These are phyloP conservation scores for Ophiocordyceps camponoti-leonardi DNA, from an alignment of 2,329 filamentous ascomycete species.

Conservation along the genomic window DNA sequence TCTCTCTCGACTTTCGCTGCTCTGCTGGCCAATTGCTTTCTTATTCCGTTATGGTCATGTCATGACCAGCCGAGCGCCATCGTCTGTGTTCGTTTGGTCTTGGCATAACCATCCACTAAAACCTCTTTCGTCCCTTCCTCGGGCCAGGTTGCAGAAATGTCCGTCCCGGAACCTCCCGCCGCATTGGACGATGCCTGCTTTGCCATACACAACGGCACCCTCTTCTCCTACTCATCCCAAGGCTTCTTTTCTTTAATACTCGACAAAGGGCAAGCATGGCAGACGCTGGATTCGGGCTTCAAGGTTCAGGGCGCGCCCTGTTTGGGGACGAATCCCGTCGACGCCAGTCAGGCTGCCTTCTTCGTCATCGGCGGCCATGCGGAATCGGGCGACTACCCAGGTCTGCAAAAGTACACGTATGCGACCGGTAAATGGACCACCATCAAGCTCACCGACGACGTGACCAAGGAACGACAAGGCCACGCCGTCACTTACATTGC, in stretches of 20 bases:
- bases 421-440: constrained; percentile 34
- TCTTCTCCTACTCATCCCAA: constrained; percentile 65
- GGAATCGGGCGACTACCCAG: constrained; percentile 40
- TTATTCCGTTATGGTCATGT: constrained; percentile 1
- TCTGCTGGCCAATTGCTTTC: background rate
- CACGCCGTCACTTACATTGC: constrained; percentile 66
- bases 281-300: constrained; percentile 43
- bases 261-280: constrained; percentile 55
- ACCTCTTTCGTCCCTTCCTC: background rate
- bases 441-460: constrained; percentile 23
- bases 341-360: constrained; percentile 43
- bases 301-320: constrained; percentile 62
- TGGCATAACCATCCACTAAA: background rate
- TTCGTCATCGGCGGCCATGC: constrained; percentile 66
- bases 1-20: background rate
- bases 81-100: background rate
- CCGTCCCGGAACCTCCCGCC: constrained; percentile 51
- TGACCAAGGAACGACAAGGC: constrained; percentile 51
- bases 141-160: constrained; percentile 32
- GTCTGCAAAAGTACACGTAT: constrained; percentile 53
- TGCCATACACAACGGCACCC: constrained; percentile 59
- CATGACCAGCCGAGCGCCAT: background rate
- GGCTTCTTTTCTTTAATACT: constrained; percentile 63
- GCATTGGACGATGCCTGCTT: constrained; percentile 66
- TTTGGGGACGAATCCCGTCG: constrained; percentile 48